A percentile compares a stretch with the other conserved stretches of the same genome.
Conservation (phyloP, 306 rosid species). For the Prunus armeniaca region DNA sequence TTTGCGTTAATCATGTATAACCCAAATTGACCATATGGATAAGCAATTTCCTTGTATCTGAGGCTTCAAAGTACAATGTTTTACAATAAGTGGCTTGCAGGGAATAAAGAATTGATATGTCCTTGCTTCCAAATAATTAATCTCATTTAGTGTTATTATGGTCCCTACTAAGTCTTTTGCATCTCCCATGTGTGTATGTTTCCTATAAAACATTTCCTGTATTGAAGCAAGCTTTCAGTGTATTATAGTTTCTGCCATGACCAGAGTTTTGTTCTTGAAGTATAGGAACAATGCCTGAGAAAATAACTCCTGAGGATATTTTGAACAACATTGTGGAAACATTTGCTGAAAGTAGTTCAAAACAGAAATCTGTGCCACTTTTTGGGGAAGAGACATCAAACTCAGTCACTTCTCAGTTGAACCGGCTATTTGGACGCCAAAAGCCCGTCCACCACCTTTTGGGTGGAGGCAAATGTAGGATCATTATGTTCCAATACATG, state of each 20-base stretch:
- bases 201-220: not conserved
- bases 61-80: not conserved
- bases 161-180: not conserved
- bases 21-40: not conserved
- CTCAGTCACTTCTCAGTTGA: constrained; percentile 45
- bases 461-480: constrained; percentile 92
- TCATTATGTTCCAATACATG: not conserved
- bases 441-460: constrained; percentile 72
- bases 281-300: constrained; percentile 66
- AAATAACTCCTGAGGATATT: constrained; percentile 51
- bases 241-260: constrained; percentile 11
- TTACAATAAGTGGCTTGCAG: not conserved
- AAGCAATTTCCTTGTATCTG: not conserved
- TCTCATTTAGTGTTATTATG: not conserved
- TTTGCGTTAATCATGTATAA: not conserved
- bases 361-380: constrained; percentile 44
- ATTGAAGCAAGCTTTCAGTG: constrained; percentile 2
- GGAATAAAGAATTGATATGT: not conserved
- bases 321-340: constrained; percentile 52
- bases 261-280: constrained; percentile 16
- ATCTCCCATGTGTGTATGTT: not conserved
- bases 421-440: constrained; percentile 80
- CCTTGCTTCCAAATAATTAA: not conserved
- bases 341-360: constrained; percentile 41
- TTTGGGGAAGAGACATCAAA: constrained; percentile 58